Evolutionary conservation across 169 alveolate genomes (phyloP).

Genomic region (Eimeria acervulina): DNA sequence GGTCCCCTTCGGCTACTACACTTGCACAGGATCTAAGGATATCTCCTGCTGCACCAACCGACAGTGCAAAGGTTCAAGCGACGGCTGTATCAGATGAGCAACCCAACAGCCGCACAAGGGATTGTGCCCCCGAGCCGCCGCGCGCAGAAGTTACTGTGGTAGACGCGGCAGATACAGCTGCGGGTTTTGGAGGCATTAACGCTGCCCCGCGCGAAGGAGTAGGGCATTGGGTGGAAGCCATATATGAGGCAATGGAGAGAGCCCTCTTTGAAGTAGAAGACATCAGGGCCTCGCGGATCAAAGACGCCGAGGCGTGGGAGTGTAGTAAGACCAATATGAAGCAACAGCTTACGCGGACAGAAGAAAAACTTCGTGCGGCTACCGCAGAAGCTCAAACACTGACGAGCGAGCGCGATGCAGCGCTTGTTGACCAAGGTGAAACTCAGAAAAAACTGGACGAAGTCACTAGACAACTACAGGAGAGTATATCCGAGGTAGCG

Average conservation of each 20-base stretch:
- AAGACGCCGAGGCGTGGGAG: background rate
- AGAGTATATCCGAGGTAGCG: background rate
- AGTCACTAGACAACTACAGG: background rate
- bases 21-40: constrained; percentile 64
- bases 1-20: constrained; percentile 38
- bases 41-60: background rate
- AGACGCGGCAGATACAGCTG: background rate
- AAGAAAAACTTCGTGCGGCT: constrained; percentile 14
- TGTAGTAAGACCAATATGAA: background rate
- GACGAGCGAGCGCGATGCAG: background rate
- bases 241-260: constrained; percentile 71
- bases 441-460: background rate
- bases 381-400: background rate
- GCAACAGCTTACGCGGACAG: constrained; percentile 35
- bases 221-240: background rate
- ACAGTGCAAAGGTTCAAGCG: background rate
- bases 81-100: background rate
- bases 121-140: background rate
- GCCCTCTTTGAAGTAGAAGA: constrained; percentile 63
- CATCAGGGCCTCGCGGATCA: background rate
- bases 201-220: background rate
- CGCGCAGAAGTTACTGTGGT: background rate
- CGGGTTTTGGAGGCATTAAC: background rate
- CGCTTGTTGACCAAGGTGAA: constrained; percentile 6
- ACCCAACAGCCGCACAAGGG: constrained; percentile 21